Evolutionary conservation across 2,329 filamentous ascomycete genomes (phyloP), one percentile per base, ranked within the genome.

Genomic region (Fusarium oxysporum): DNA sequence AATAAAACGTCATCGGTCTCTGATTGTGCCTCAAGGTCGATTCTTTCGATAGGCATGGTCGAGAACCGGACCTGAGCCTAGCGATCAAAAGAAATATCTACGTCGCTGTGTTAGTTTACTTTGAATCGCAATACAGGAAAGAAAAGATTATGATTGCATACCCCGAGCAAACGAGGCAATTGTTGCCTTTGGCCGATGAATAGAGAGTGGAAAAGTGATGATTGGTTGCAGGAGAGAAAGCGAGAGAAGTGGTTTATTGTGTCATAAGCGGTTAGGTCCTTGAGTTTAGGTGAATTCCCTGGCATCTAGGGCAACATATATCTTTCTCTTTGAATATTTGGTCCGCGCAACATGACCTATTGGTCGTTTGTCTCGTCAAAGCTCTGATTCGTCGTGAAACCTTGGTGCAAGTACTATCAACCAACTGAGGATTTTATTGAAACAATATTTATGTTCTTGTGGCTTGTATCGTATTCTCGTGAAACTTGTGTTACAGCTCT

Each of bases 1-100:
- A 73, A 76, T 6, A 57, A 45, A 23, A 76, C 43, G 8, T 70
- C 75, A 7, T 70, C 70, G 5, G 21, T 32, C 19, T 68, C 53
- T 19, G 70, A 51, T 16, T 32, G 38, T 28, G 41, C 37, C 16
- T 72, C 62, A 32, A 62, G 50, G 19, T 58, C 56, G 45, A 68
- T 65, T 19, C 43, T 43, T 32, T 45, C 44, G 19, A n/a, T 37
- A n/a, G 63, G 14, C 72, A 75, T 75, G 23, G 23, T 53, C 10
- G 11, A 33, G 32, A 37, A 38, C n/a, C 47, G 43, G 45, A 40
- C 56, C 56, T 51, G 28, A 45, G 38, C 61, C 57, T 53, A 40
- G 58, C n/a, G 32, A 33, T 43, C 38, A 47, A 62, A 44, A 17
- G 33, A 45, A 33, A 45, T 35, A 48, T 57, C 63, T 72, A 16